A percentile compares a stretch with the other conserved stretches of the same genome.
phyloP scores from a whole-genome alignment of 345 rosid genomes.

The Arabis alpina region DNA sequence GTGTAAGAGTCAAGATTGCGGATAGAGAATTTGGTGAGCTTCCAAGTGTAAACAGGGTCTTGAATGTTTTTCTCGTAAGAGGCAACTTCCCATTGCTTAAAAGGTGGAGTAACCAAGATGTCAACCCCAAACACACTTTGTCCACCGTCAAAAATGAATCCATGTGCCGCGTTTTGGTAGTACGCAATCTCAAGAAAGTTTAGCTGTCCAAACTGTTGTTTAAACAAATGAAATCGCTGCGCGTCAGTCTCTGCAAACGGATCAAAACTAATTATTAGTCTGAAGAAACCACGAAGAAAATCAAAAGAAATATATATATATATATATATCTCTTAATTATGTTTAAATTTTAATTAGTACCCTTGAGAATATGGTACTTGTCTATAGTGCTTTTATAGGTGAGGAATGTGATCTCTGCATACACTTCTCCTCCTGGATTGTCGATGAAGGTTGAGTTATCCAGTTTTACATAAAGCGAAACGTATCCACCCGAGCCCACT shows the following conservation, averaged over 20 bases:
- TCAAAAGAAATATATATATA: background rate
- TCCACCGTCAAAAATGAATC: slow-evolving; percentile 17
- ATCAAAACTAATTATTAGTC: background rate
- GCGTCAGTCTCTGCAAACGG: slow-evolving; percentile 16
- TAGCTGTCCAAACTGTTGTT: slow-evolving; percentile 5
- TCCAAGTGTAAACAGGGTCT: slow-evolving; percentile 16
- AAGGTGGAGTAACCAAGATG: slow-evolving; percentile 9
- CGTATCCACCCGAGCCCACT: slow-evolving; percentile 6
- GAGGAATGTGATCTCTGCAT: slow-evolving; percentile 37
- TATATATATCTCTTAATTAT: background rate
- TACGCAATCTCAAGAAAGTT: background rate
- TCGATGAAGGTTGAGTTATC: slow-evolving; percentile 37
- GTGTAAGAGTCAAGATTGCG: background rate
- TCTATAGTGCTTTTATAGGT: slow-evolving; percentile 29
- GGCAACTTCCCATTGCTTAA: slow-evolving; percentile 7
- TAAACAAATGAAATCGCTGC: slow-evolving; percentile 26
- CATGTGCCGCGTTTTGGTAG: background rate
- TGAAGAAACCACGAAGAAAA: background rate
- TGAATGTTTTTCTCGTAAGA: slow-evolving; percentile 25
- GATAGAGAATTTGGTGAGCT: background rate
- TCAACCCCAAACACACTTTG: slow-evolving; percentile 32
- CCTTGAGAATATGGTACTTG: slow-evolving; percentile 8
- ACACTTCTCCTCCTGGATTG: slow-evolving; percentile 23
- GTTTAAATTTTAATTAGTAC: background rate
- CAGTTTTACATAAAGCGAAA: slow-evolving; percentile 29